phyloP scores from a whole-genome alignment of 306 rosid genomes.

The Rosa lucieae region DNA sequence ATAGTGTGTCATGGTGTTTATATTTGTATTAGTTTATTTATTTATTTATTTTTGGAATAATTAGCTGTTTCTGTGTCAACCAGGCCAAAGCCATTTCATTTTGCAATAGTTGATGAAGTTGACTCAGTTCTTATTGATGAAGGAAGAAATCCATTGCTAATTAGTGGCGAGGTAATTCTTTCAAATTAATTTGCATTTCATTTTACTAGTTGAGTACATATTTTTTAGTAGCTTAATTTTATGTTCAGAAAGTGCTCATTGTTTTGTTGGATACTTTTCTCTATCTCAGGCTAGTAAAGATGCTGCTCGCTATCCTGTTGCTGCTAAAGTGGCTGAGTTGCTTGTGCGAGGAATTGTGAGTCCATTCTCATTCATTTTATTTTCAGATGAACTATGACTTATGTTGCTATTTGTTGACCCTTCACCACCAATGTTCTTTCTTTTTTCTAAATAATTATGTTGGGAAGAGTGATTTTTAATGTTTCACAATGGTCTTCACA shows the following conservation, averaged over 20 bases:
- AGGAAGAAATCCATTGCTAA: conserved; percentile 96
- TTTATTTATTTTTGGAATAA: conserved; percentile 2
- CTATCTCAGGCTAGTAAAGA: conserved; percentile 79
- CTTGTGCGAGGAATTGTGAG: conserved; percentile 74
- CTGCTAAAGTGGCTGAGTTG: conserved; percentile 95
- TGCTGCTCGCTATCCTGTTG: conserved; percentile 95
- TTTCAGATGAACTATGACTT: conserved; percentile 23
- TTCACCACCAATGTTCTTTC: background rate
- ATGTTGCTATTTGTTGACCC: conserved; percentile 8
- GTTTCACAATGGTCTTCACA: conserved; percentile 38
- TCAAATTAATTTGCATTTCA: background rate
- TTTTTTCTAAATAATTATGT: background rate
- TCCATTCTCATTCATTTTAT: conserved; percentile 27
- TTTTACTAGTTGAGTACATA: conserved; percentile 19
- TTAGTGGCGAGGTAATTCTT: conserved; percentile 82
- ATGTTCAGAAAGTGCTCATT: background rate
- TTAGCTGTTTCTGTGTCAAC: conserved; percentile 28
- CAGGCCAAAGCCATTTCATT: conserved; percentile 98
- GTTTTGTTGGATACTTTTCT: background rate
- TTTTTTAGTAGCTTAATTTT: conserved; percentile 18
- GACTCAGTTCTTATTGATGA: conserved; percentile 96
- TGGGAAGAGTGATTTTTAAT: background rate
- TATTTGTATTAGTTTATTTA: background rate
- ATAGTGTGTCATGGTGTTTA: background rate
- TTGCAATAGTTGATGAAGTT: conserved; percentile 97